These are phyloP conservation scores for Dissophora globulifera DNA, from an alignment of 192 early-diverging fungal genomes.

Conservation along the genomic window DNA sequence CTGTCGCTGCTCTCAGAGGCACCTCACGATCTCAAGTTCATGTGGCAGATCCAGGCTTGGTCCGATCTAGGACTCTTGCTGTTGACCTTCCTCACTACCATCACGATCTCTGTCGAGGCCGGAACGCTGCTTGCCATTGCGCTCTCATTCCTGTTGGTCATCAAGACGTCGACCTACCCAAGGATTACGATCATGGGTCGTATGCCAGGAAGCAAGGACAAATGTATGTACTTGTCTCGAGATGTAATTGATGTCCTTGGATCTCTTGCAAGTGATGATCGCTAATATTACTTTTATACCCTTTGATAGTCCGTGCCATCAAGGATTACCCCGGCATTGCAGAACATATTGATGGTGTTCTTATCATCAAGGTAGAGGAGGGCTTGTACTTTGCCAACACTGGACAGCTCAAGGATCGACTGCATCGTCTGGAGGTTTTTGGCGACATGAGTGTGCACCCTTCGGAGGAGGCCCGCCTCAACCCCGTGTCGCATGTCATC, in stretches of 20 bases:
- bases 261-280: conserved; percentile 23
- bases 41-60: conserved; percentile 83
- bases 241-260: too few relatives aligned
- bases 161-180: conserved; percentile 91
- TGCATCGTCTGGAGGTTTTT: conserved; percentile 92
- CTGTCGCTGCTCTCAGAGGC: conserved; percentile 79
- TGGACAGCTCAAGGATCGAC: conserved; percentile 93
- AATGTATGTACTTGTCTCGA: conserved; percentile 33
- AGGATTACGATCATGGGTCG: conserved; percentile 80
- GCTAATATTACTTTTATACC: too few relatives aligned
- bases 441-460: conserved; percentile 97
- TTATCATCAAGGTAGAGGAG: conserved; percentile 93
- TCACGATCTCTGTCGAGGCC: conserved; percentile 89
- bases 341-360: conserved; percentile 82
- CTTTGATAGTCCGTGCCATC: conserved; percentile 82
- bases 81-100: conserved; percentile 91
- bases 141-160: conserved; percentile 87
- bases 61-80: conserved; percentile 84
- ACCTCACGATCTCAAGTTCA: conserved; percentile 81
- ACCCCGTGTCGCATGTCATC: conserved; percentile 79
- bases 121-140: conserved; percentile 93
- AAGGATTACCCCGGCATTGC: conserved; percentile 68
- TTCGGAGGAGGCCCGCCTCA: conserved; percentile 86
- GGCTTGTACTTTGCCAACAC: conserved; percentile 97
- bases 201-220: conserved; percentile 34